These are phyloP conservation scores for Bauhinia variegata DNA, from an alignment of 306 rosid species.

Conservation along the genomic window DNA sequence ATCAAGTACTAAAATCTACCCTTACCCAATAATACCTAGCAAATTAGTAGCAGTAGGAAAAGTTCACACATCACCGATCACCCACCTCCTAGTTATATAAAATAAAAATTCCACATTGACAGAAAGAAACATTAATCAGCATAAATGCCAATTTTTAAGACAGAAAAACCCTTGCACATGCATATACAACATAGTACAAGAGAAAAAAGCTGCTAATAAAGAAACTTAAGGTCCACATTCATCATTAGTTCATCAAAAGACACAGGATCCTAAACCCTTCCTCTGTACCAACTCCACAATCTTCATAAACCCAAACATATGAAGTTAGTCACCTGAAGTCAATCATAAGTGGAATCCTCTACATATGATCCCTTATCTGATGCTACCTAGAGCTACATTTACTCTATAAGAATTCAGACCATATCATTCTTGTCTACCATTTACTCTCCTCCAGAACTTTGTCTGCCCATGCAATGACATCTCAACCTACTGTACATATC, in stretches of 20 bases:
- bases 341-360: slow-evolving; percentile 17
- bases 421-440: background rate
- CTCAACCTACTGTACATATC: background rate
- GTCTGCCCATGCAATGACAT: background rate
- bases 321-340: background rate
- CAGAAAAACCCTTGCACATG: background rate
- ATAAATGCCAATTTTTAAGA: background rate
- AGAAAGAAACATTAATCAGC: background rate
- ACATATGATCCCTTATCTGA: slow-evolving; percentile 24
- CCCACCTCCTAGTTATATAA: background rate
- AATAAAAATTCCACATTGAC: background rate
- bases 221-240: background rate
- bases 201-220: slow-evolving; percentile 1
- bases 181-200: background rate
- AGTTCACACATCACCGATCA: slow-evolving; percentile 1
- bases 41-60: slow-evolving; percentile 7
- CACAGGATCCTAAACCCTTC: background rate
- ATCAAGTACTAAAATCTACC: slow-evolving; percentile 19
- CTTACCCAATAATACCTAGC: slow-evolving; percentile 15
- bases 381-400: slow-evolving; percentile 31
- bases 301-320: background rate
- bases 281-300: background rate
- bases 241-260: slow-evolving; percentile 23
- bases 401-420: background rate
- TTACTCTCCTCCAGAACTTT: background rate